These are phyloP conservation scores for Melampsora larici-populina DNA, from an alignment of 1,284 basidiomycete species.

Conservation along the genomic window DNA sequence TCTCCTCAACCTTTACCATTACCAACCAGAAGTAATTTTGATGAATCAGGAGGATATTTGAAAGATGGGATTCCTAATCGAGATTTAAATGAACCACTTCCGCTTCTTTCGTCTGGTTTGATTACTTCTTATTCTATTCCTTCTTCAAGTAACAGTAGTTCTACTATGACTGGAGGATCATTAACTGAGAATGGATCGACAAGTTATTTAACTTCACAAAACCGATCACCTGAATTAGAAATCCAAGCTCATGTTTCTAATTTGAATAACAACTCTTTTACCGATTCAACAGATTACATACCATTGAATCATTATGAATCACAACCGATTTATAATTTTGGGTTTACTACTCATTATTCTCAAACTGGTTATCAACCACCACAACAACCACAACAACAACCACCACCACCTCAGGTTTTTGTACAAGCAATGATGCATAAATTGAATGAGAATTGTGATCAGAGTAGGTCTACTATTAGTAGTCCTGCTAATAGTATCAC, in stretches of 20 bases:
- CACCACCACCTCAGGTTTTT: background rate
- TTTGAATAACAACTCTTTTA: background rate
- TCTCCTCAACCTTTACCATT: background rate
- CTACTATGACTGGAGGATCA: constrained; percentile 1
- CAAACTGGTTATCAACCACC: too few relatives aligned
- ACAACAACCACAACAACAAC: background rate
- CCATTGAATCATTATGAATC: background rate
- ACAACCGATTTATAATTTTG: background rate
- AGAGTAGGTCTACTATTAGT: background rate
- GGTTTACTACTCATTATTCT: background rate
- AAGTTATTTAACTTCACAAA: background rate
- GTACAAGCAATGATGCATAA: background rate
- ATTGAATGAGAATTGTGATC: background rate
- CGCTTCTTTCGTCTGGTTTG: background rate
- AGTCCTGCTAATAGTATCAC: background rate
- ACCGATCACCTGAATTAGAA: background rate
- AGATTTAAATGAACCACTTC: background rate
- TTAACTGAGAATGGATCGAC: background rate
- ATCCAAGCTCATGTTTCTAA: background rate
- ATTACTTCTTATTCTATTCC: background rate
- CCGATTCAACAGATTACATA: background rate
- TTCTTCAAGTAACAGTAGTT: background rate
- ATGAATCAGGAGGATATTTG: background rate
- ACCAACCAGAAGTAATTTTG: background rate
- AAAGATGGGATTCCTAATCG: background rate